Conservation (phyloP, 305 asterid species). For the Ruellia speciosa region DNA sequence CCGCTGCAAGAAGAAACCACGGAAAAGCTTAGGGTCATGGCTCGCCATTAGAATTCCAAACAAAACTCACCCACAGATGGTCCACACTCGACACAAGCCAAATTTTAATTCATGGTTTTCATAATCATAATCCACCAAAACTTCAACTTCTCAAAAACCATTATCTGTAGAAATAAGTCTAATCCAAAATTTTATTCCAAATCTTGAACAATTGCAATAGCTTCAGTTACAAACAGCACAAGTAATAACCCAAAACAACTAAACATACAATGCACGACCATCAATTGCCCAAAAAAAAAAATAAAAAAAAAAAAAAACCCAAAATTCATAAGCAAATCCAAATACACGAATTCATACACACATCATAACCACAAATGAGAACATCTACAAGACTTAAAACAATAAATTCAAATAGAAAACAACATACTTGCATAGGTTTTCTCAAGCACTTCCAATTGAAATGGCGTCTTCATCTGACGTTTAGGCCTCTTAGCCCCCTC, state of each 20-base stretch:
- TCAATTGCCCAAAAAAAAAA: constrained; percentile 8
- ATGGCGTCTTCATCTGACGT: constrained; percentile 99
- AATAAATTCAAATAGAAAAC: not conserved
- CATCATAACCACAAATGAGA: constrained; percentile 13
- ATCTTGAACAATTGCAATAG: not conserved
- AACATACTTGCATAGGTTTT: constrained; percentile 68
- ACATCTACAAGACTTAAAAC: constrained; percentile 10
- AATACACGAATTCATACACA: constrained; percentile 10
- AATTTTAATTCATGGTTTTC: not conserved
- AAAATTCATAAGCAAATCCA: not conserved
- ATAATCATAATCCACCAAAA: constrained; percentile 18
- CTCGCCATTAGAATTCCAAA: constrained; percentile 10
- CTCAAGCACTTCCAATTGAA: constrained; percentile 84
- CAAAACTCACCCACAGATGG: not conserved
- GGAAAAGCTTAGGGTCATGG: constrained; percentile 18
- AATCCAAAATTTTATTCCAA: not conserved
- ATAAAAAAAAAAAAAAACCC: constrained; percentile 2
- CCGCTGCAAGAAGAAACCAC: constrained; percentile 50
- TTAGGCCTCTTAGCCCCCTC: constrained; percentile 80
- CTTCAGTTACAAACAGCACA: too few species aligned
- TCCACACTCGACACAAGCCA: too few species aligned
- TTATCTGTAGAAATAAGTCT: too few species aligned
- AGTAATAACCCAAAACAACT: not conserved
- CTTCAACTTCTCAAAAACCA: constrained; percentile 9
- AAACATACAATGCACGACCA: constrained; percentile 15